These are phyloP conservation scores for Trichoderma sp. DNA, from an alignment of 2,329 filamentous ascomycete genomes.

Conservation along the genomic window DNA sequence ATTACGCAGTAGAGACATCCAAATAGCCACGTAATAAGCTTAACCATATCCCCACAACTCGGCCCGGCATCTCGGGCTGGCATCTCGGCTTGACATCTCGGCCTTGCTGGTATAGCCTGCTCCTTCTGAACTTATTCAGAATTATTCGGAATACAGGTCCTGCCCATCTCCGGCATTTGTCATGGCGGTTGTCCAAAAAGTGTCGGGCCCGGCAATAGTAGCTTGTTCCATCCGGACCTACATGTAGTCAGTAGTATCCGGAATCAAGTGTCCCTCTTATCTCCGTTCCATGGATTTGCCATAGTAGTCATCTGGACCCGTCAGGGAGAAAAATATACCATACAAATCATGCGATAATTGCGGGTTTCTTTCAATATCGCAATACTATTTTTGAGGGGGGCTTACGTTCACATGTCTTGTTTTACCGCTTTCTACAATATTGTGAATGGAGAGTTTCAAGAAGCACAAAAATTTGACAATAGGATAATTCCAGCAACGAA, in stretches of 20 bases:
- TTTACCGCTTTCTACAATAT: neutral
- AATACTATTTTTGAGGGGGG: too few species aligned
- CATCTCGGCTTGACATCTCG: too few species aligned
- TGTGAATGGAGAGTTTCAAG: too few species aligned
- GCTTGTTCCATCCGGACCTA: neutral
- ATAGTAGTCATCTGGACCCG: neutral
- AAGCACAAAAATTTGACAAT: too few species aligned
- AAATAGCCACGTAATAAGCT: neutral
- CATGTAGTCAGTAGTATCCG: accelerated
- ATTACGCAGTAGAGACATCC: neutral
- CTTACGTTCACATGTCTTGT: too few species aligned
- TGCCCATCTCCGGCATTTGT: neutral
- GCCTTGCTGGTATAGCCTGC: neutral
- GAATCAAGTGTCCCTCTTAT: neutral
- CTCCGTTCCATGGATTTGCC: neutral
- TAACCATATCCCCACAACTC: neutral
- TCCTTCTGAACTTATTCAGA: neutral
- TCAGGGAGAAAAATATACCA: neutral
- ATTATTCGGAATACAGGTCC: neutral
- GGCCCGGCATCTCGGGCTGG: too few species aligned
- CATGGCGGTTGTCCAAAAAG: neutral
- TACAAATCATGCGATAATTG: neutral
- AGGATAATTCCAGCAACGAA: too few species aligned
- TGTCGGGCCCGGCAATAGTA: neutral
- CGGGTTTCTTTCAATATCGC: too few species aligned